A percentile compares a stretch with the other conserved stretches of the same genome.
Evolutionary conservation across 768 basidiomycete genomes (phyloP).

Genomic region (Lactifluus piperatus): DNA sequence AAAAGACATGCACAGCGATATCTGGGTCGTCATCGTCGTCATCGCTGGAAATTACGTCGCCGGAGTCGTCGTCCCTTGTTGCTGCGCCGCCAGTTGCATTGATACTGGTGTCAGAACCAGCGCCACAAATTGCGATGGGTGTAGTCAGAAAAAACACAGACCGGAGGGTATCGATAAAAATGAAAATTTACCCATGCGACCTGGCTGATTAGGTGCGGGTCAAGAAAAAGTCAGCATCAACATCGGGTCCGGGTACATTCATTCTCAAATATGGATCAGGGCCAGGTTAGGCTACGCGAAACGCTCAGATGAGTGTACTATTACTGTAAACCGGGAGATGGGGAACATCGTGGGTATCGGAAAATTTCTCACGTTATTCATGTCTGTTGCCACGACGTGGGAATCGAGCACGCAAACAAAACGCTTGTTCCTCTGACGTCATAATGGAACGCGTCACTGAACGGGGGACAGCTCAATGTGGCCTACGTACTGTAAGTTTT

Average conservation of each 20-base stretch:
- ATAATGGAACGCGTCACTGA: too few species aligned
- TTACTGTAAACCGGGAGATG: too few species aligned
- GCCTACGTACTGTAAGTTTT: too few species aligned
- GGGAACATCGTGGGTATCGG: too few species aligned
- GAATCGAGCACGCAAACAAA: too few species aligned
- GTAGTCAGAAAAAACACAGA: not conserved
- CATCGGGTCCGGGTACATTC: not conserved
- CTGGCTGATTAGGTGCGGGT: not conserved
- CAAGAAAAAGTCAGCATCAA: not conserved
- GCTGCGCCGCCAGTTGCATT: not conserved
- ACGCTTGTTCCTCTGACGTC: too few species aligned
- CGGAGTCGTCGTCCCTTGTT: not conserved
- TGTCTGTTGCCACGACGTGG: too few species aligned
- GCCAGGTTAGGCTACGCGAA: not conserved
- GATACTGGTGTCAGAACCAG: not conserved
- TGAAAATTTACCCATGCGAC: not conserved
- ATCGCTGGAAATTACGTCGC: not conserved
- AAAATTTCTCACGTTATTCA: too few species aligned
- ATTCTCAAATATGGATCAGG: not conserved
- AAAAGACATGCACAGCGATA: not conserved
- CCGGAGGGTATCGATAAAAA: too few species aligned
- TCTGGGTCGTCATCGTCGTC: not conserved
- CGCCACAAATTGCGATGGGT: not conserved
- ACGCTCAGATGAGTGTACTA: not conserved
- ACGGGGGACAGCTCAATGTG: too few species aligned